Base-by-base conservation (phyloP, 2,329 filamentous ascomycete species). In the Fusarium concolor region DNA sequence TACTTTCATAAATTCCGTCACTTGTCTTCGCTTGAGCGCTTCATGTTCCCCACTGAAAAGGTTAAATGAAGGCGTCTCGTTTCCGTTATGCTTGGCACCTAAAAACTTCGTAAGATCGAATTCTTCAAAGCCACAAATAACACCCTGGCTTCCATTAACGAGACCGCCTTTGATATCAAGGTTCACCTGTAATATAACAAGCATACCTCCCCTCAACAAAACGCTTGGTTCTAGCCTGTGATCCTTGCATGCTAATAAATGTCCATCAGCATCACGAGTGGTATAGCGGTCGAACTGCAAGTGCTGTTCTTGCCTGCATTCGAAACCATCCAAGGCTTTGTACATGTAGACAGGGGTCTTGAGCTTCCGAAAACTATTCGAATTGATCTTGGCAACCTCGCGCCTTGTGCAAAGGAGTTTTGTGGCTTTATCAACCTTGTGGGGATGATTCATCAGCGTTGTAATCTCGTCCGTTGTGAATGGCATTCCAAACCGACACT, bases 401-500 rank as follows among this genome's bases (percentile, higher is more conserved):
- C 8, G 5, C 20, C 28, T 65, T 2, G 45, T 71, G 12, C 57
- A 68, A 3, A 70, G 47, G 10, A 75, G 53, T 12, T 46, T 43
- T 11, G 70, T 67, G 3, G 68, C 73, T 4, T 68, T 42, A 0
- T 78, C 71, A 0, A 81, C 81, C 9, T 81, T 74, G 10, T 0
- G 76, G 2, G 39, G 65, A 52, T 85, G 83, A 26, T 85, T 75
- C 59, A 86, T 79, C 0, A 88, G 77, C 0, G 82, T 76, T 3
- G 79, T 46, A 3, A 77, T 77, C 9, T 87, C 84, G 0, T 66
- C 70, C 0, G 42, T 29, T 0, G 74, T 72, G 1, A 87, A 76
- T 2, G 67, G 59, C 8, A 77, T 55, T 2, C 86, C 85, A 24
- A 84, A 77, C 1, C 87, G 80, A 41, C 84, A 83, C n/a, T n/a